Percentiles rank a stretch among this genome's conserved stretches.
phyloP scores from a whole-genome alignment of 768 basidiomycete species.

The Stropharia rugosoannulata region DNA sequence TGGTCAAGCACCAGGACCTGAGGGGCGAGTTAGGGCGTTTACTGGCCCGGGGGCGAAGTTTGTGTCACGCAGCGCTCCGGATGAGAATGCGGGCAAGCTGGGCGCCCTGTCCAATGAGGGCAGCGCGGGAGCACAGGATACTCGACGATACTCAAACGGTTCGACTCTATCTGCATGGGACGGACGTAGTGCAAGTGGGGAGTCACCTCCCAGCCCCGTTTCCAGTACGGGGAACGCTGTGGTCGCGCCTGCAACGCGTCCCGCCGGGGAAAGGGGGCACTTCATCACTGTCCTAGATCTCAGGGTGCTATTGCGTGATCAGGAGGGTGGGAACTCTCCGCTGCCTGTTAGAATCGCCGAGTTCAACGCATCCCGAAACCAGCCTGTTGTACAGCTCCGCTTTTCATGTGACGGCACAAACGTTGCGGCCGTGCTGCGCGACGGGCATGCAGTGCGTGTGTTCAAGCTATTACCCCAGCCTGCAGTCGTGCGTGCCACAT shows the following conservation, averaged over 20 bases:
- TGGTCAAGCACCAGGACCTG: neutral
- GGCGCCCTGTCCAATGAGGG: neutral
- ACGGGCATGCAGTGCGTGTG: constrained; percentile 54
- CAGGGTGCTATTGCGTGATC: constrained; percentile 4
- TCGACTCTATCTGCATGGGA: constrained; percentile 6
- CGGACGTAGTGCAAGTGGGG: neutral
- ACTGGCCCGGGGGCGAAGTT: constrained; percentile 18
- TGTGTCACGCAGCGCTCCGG: constrained; percentile 67
- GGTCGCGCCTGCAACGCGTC: constrained; percentile 23
- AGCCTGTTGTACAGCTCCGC: constrained; percentile 42
- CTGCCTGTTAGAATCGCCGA: constrained; percentile 37
- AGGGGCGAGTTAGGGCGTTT: constrained; percentile 3
- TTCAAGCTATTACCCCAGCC: constrained; percentile 38
- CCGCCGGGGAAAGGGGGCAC: constrained; percentile 30
- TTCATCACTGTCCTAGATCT: constrained; percentile 62
- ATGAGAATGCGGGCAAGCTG: constrained; percentile 17
- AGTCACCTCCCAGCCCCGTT: neutral
- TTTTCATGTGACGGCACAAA: constrained; percentile 58
- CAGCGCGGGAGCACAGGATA: constrained; percentile 14
- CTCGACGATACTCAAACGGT: constrained; percentile 22
- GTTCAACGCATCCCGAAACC: constrained; percentile 47
- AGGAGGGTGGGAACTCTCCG: neutral
- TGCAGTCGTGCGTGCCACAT: neutral
- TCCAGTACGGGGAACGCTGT: constrained; percentile 10
- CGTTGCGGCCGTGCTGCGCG: constrained; percentile 47